A percentile compares a stretch with the other conserved stretches of the same genome.
Evolutionary conservation across 192 early-diverging fungal species (phyloP).

Genomic region (Coemansia guatemalensis): DNA sequence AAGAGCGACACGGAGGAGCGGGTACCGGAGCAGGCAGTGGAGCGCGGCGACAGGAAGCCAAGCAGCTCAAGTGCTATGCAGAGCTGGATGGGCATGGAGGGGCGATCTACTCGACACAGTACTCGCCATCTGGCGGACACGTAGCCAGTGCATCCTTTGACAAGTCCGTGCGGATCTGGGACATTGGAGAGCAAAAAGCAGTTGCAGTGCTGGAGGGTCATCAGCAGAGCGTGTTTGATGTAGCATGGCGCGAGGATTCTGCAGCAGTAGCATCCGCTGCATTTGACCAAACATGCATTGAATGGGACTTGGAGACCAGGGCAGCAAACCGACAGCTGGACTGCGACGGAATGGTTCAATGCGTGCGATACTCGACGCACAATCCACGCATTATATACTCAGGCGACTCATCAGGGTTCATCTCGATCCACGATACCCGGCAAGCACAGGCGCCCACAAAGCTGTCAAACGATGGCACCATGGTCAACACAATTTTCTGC

Average conservation of each 20-base stretch:
- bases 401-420: constrained; percentile 79
- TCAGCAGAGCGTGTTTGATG: constrained; percentile 49
- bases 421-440: constrained; percentile 44
- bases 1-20: constrained; percentile 27
- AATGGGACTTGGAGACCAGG: constrained; percentile 46
- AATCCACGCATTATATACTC: constrained; percentile 62
- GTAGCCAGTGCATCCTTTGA: constrained; percentile 94
- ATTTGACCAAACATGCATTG: constrained; percentile 48
- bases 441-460: constrained; percentile 20
- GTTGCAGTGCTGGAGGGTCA: constrained; percentile 60
- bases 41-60: constrained; percentile 44
- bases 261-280: constrained; percentile 37
- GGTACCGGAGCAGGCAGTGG: constrained; percentile 14
- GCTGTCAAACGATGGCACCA: constrained; percentile 44
- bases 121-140: constrained; percentile 77
- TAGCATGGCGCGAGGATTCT: constrained; percentile 47
- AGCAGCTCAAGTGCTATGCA: constrained; percentile 49
- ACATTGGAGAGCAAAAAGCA: constrained; percentile 55
- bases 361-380: constrained; percentile 51
- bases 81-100: constrained; percentile 78
- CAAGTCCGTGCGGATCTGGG: constrained; percentile 91
- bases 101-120: constrained; percentile 88
- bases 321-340: constrained; percentile 13
- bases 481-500: constrained; percentile 53
- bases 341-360: constrained; percentile 50